Evolutionary conservation across 768 basidiomycete genomes (phyloP).

Genomic region (Lentinula detonsa): DNA sequence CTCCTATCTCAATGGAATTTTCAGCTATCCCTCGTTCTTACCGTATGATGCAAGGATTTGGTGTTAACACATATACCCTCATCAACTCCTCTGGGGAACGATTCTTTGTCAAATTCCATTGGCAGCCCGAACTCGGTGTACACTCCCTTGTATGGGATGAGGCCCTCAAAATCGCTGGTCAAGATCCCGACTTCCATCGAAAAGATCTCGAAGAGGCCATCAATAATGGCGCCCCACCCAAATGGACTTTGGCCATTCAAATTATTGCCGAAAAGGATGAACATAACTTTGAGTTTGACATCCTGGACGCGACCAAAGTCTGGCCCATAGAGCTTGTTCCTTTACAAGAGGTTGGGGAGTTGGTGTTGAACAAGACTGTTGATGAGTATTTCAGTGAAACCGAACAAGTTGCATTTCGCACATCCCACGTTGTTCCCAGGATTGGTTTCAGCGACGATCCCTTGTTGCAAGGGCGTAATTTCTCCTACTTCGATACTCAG

Average conservation of each 20-base stretch:
- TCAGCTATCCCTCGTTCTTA: conserved; percentile 73
- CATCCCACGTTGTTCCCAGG: conserved; percentile 60
- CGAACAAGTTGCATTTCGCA: conserved; percentile 86
- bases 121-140: conserved; percentile 74
- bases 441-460: conserved; percentile 76
- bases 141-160: conserved; percentile 89
- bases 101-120: conserved; percentile 87
- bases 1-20: background rate
- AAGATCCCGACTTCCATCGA: conserved; percentile 88
- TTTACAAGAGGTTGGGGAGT: conserved; percentile 68
- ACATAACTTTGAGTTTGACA: conserved; percentile 82
- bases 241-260: conserved; percentile 78
- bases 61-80: conserved; percentile 81
- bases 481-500: conserved; percentile 86
- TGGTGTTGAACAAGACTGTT: conserved; percentile 52
- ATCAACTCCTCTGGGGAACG: conserved; percentile 60
- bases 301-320: conserved; percentile 82
- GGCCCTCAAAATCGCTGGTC: conserved; percentile 73
- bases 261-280: conserved; percentile 63
- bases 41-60: conserved; percentile 88
- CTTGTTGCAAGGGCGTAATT: conserved; percentile 78
- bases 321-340: conserved; percentile 83
- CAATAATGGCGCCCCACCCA: conserved; percentile 59
- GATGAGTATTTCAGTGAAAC: conserved; percentile 83
- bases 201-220: conserved; percentile 87